Percentiles rank a stretch among this genome's conserved stretches.
phyloP scores from a whole-genome alignment of 2,329 filamentous ascomycete species.

The Trichoderma sp. region DNA sequence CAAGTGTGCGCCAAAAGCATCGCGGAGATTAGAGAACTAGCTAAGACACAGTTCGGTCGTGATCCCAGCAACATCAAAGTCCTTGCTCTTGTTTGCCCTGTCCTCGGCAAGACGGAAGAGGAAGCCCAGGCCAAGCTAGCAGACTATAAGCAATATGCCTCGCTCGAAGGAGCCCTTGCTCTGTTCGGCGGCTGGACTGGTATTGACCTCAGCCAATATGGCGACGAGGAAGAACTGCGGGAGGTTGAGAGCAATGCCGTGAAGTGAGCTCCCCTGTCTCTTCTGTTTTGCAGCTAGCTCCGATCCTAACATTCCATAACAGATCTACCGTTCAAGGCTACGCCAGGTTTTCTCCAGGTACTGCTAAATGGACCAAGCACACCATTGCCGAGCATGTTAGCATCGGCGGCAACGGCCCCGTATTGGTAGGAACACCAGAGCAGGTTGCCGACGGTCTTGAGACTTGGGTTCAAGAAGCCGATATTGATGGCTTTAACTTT shows the following conservation, averaged over 20 bases:
- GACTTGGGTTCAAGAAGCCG: conserved; percentile 47
- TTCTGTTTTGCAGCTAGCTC: too few relatives aligned
- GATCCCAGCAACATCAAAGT: conserved; percentile 64
- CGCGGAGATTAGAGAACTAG: conserved; percentile 58
- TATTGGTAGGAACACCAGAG: conserved; percentile 57
- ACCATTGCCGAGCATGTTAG: conserved; percentile 66
- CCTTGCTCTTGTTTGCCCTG: conserved; percentile 61
- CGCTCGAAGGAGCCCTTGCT: conserved; percentile 61
- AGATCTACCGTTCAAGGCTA: conserved; percentile 55
- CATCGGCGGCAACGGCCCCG: conserved; percentile 64
- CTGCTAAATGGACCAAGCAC: conserved; percentile 68
- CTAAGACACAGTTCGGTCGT: conserved; percentile 51
- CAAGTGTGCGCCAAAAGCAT: conserved; percentile 60
- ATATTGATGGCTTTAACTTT: conserved; percentile 70
- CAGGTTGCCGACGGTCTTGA: conserved; percentile 35
- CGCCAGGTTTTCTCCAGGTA: conserved; percentile 54
- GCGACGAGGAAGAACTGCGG: conserved; percentile 62
- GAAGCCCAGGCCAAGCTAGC: conserved; percentile 63
- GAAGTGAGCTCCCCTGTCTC: conserved; percentile 28
- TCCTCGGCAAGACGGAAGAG: conserved; percentile 63
- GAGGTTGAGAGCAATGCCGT: conserved; percentile 62
- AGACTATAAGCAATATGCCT: conserved; percentile 60
- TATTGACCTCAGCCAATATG: conserved; percentile 54
- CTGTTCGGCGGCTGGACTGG: conserved; percentile 74
- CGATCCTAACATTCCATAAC: background rate